Evolutionary conservation across 1,284 basidiomycete species (phyloP).

Genomic region (Agaricales sp.): DNA sequence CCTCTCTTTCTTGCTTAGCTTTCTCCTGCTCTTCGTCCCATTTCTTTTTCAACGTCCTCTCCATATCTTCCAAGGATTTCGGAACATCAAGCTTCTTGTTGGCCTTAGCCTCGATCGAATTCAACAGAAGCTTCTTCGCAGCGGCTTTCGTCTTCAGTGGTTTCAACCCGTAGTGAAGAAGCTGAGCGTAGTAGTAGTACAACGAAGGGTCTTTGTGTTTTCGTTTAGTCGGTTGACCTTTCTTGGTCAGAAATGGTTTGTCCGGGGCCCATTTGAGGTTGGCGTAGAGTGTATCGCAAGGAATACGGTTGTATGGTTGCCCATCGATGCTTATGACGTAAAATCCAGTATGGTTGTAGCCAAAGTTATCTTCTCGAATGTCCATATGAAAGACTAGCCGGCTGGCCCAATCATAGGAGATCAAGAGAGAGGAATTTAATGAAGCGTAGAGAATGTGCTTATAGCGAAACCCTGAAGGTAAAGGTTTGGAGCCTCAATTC

Average conservation of each 20-base stretch:
- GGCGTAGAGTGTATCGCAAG: neutral
- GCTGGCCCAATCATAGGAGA: too few species aligned
- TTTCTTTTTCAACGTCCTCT: neutral
- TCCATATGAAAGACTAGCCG: too few species aligned
- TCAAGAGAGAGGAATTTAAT: too few species aligned
- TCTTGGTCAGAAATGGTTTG: neutral
- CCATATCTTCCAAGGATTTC: neutral
- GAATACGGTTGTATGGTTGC: neutral
- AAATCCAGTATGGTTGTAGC: neutral
- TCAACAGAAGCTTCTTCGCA: neutral
- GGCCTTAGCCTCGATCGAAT: neutral
- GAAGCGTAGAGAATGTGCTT: too few species aligned
- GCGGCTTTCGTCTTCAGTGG: neutral
- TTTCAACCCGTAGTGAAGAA: neutral
- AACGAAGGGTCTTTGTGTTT: neutral
- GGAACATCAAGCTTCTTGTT: neutral
- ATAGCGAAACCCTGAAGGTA: too few species aligned
- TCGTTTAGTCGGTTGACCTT: neutral
- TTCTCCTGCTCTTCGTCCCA: neutral
- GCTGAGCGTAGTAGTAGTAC: neutral
- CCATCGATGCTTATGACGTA: neutral
- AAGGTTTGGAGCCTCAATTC: too few species aligned
- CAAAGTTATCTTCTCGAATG: too few species aligned
- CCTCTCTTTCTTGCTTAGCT: neutral
- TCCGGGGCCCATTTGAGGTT: neutral